Conservation (phyloP, 495 filamentous ascomycete species). For the Thozetella sp. region DNA sequence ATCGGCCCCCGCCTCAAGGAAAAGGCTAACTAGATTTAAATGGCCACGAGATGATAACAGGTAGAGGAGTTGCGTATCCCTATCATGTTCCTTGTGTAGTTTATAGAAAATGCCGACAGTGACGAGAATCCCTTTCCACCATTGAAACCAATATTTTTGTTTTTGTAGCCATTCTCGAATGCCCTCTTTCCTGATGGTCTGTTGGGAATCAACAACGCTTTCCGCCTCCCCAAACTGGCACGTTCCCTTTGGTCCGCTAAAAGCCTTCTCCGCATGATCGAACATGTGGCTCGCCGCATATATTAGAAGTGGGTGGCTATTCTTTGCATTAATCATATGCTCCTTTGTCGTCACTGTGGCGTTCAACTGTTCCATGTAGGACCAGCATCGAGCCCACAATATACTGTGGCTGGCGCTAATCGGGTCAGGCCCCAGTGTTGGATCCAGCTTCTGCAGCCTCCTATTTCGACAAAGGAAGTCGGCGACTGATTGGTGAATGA, state of each 20-base stretch:
- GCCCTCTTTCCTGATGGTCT: not conserved
- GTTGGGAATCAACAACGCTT: too few species aligned
- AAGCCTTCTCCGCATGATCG: slow-evolving; percentile 9
- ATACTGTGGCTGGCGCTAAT: slow-evolving; percentile 6
- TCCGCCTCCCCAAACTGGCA: too few species aligned
- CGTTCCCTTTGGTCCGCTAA: not conserved
- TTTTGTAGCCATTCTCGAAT: not conserved
- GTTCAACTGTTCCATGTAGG: not conserved
- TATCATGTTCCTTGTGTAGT: not conserved
- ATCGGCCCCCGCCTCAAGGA: slow-evolving; percentile 5
- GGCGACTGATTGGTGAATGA: slow-evolving; percentile 19
- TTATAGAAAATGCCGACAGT: not conserved
- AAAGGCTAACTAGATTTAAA: not conserved
- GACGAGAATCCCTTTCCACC: not conserved
- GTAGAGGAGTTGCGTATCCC: not conserved
- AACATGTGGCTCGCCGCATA: slow-evolving; percentile 4
- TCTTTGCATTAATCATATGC: not conserved
- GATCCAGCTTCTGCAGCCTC: slow-evolving; percentile 11
- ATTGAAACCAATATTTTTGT: not conserved
- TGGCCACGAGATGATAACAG: not conserved
- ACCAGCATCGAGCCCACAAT: slow-evolving; percentile 6
- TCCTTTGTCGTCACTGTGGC: not conserved
- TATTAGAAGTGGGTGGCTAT: not conserved
- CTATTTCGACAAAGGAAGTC: slow-evolving; percentile 14
- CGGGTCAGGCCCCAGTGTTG: slow-evolving; percentile 3